Evolutionary conservation across 441 rosid genomes (phyloP), one percentile per base, ranked within the genome.

Genomic region (Bocquillonia castaneifolia): DNA sequence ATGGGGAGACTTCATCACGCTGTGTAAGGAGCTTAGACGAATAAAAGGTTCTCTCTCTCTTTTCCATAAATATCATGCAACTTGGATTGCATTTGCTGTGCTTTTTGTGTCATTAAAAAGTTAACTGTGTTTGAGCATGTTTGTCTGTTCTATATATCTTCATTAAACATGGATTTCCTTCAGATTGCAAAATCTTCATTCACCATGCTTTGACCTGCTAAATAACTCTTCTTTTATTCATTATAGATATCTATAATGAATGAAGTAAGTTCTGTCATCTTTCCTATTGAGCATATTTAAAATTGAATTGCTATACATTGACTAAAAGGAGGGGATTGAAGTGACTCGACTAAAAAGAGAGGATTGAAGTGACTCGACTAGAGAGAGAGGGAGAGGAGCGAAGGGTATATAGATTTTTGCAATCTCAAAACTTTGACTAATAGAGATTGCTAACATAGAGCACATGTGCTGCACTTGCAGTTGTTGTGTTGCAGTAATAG

Each of bases 1-100:
- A 68, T 94, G 99, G 99, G 99, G 99, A 58, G 99, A 94, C 81
- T 94, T 94, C 84, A 94, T 94, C 68, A 94, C 93, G 0, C 86
- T 94, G 62, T 92, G 99, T 73, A 92, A 90, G 88, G 99, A 94
- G 79, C 98, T 94, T 74, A 81, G 99, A 77, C 79, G 98, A 74
- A 94, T 94, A 62, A 94, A 94, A 89, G 99, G 98, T 94, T 63
- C 63, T 50, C 48, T 13, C 59, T 51, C 23, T 15, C 56, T 36
- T 22, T 54, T 31, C n/a, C 20, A 10, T 69, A 6, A 13, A 20
- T 60, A 6, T 47, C 37, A 54, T 45, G 45, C 51, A 12, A 18
- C 45, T 34, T 13, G 36, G 63, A 45, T 13, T 8, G 29, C 51
- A 1, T 59, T 61, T 50, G n/a, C 15, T 9, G 8, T 60, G 66